phyloP scores from a whole-genome alignment of 2,329 filamentous ascomycete species.

The Xylariaceae sp. region DNA sequence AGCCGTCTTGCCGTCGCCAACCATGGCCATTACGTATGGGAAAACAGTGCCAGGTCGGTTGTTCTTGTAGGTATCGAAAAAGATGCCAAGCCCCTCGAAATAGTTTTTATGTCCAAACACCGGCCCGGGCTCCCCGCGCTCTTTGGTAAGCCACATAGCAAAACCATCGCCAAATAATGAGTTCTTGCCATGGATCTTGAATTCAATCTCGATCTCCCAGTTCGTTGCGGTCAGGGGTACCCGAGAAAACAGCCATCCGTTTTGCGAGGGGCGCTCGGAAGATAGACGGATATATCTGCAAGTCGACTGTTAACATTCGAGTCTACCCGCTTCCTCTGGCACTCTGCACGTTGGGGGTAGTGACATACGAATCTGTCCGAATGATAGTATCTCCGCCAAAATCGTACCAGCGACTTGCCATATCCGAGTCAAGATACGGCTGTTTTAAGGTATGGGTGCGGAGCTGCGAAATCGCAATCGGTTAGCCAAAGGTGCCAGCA shows the following conservation, averaged over 20 bases:
- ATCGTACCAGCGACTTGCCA: slow-evolving; percentile 99
- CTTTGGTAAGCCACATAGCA: slow-evolving; percentile 97
- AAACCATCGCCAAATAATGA: slow-evolving; percentile 95
- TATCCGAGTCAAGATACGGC: slow-evolving; percentile 97
- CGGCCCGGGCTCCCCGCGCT: slow-evolving; percentile 78
- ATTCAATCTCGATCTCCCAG: slow-evolving; percentile 97
- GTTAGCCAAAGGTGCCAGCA: slow-evolving; percentile 20
- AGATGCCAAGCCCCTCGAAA: slow-evolving; percentile 94
- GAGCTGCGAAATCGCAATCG: slow-evolving; percentile 60
- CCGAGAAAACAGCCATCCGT: slow-evolving; percentile 91
- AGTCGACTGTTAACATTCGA: slow-evolving; percentile 34
- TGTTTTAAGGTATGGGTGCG: slow-evolving; percentile 86
- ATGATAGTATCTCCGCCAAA: slow-evolving; percentile 96
- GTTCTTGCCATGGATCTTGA: slow-evolving; percentile 88
- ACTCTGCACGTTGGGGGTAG: neutral
- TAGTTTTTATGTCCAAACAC: slow-evolving; percentile 89
- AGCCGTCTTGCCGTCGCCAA: slow-evolving; percentile 84
- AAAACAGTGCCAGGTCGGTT: slow-evolving; percentile 95
- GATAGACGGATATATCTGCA: slow-evolving; percentile 88
- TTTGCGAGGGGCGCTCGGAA: slow-evolving; percentile 86
- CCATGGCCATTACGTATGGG: slow-evolving; percentile 98
- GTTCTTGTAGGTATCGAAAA: slow-evolving; percentile 99
- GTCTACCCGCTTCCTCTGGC: neutral
- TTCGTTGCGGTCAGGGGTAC: slow-evolving; percentile 96
- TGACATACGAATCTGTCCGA: slow-evolving; percentile 69